Base-by-base conservation (phyloP, 306 rosid genomes). In the Trifolium dubium region DNA sequence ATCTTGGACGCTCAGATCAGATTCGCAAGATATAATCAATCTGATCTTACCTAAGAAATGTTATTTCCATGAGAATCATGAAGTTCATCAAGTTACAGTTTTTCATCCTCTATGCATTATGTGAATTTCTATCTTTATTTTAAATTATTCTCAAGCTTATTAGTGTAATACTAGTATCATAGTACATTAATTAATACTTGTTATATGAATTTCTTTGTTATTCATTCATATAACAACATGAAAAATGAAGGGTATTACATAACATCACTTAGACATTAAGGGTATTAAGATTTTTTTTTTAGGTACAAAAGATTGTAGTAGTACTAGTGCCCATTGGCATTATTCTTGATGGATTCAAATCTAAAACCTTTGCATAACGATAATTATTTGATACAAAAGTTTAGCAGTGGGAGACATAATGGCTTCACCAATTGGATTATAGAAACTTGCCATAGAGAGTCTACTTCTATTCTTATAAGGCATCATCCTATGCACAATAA, bases 381-480 rank as follows among this genome's bases (percentile, higher is more conserved):
- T 76, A 82, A 30, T 76, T 72, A 67, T 44, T 70, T 3, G 98
- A 64, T 92, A 92, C 4, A 87, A 55, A 30, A 89, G 90, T 43
- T 81, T 81, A 53, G 79, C 47, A 59, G 93, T 89, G 4, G 97
- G 97, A 6, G 90, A 86, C 64, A 93, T 84, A 4, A 80, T 47
- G 39, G 98, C 97, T 6, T 93, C 92, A 10, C 77, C 80, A 9
- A 49, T 79, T 17, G 96, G 96, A 64, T 89, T 92, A 64, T 89
- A 92, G 77, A 92, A 92, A 60, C 93, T 92, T 10, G 97, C 97
- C 61, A 92, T 86, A 9, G 97, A 92, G 30, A 92, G 77, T 71
- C 96, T 78, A 55, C 97, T 92, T 41, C 92, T 92, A 47, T 82
- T 79, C 54, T 86, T 86, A 50, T 92, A 85, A 54, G 97, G 86